These are phyloP conservation scores for Camellia lanceoleosa DNA, from an alignment of 148 eudicot genomes.

Conservation along the genomic window DNA sequence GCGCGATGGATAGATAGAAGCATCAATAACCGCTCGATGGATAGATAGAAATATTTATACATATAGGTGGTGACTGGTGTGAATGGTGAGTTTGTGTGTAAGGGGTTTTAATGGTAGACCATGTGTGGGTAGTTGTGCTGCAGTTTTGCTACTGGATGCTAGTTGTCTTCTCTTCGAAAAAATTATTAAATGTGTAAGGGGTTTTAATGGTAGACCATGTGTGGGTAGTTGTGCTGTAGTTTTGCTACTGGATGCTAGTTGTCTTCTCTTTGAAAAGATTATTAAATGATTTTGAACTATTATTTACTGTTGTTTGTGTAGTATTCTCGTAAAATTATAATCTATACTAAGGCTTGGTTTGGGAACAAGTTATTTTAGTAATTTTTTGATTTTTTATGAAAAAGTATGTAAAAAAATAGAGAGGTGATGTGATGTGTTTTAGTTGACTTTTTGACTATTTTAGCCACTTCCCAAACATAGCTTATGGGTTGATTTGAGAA, in stretches of 20 bases:
- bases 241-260: neutral
- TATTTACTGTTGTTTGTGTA: too few species aligned
- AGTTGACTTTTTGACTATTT: too few species aligned
- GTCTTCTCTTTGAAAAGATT: neutral
- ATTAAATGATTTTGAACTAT: neutral
- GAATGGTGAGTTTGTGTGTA: neutral
- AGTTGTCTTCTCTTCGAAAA: neutral
- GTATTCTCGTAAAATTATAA: too few species aligned
- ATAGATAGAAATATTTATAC: neutral
- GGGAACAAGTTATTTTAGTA: too few species aligned
- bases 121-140: neutral
- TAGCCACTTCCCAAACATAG: too few species aligned
- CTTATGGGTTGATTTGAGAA: too few species aligned
- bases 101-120: neutral
- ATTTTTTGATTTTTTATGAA: too few species aligned
- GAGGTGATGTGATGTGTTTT: too few species aligned
- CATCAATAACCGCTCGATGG: neutral
- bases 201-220: too few species aligned
- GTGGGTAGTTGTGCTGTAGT: neutral
- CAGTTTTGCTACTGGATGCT: neutral
- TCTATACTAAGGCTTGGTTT: too few species aligned
- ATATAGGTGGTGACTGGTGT: neutral
- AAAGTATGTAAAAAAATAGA: too few species aligned
- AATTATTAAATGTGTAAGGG: neutral
- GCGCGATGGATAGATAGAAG: neutral